Base-by-base conservation (phyloP, 257 asterid species). In the Prunella vulgaris region DNA sequence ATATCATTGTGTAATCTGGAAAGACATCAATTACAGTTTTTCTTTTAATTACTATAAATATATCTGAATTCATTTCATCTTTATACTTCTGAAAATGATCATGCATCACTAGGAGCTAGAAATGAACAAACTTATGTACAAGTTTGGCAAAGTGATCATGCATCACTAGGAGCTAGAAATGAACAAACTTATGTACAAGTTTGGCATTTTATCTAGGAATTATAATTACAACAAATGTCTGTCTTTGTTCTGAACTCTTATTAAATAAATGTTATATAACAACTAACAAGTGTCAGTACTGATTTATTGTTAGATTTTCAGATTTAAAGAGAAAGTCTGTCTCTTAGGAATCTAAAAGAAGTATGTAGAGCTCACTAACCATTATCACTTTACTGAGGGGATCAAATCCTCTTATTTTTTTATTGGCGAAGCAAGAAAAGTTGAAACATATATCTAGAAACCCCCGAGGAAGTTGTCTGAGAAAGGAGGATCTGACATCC, bases 361-460 rank as follows among this genome's bases (percentile, higher is more conserved):
- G 40, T 14, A 57, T 57, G 66, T 37, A 40, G 49, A 51, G 44
- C 60, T 46, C 69, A 51, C 74, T 32, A 61, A 69, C 73, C 71
- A n/a, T 28, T 28, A 35, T 66, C 56, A 35, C 42, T 64, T 44
- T 57, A 53, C 58, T 46, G 48, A 68, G 71, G 38, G 78, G 57
- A 42, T 52, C 61, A 35, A 72, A 30, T 66, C 53, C 28, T 72
- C 53, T 33, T 53, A 68, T 64, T 64, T 64, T 53, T 64, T 44
- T 35, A 58, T 63, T 68, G 57, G 51, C 53, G 71, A 68, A 68
- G 57, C 66, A 32, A 13, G 27, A 62, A 49, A 66, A 61, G 61
- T 56, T 60, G 37, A 75, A 22, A 60, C 21, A 64, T 72, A 57
- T 33, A 69, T 54, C 59, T 59, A 20, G 71, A 64, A 73, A 57